These are phyloP conservation scores for Rhodamnia rubescens DNA, from an alignment of 345 rosid genomes.

Conservation along the genomic window DNA sequence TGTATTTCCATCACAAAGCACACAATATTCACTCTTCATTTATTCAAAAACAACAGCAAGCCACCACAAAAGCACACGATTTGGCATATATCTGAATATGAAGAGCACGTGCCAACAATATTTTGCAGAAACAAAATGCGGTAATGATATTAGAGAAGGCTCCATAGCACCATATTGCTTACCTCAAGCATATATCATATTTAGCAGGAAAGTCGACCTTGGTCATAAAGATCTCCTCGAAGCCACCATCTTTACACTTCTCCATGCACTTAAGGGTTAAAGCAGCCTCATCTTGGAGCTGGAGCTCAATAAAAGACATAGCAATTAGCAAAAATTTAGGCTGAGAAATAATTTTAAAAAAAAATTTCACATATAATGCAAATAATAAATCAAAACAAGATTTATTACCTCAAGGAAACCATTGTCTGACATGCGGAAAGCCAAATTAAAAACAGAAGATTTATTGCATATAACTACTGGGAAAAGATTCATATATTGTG, in stretches of 20 bases:
- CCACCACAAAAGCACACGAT: not conserved
- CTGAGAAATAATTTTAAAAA: not conserved
- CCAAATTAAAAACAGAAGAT: slow-evolving; percentile 43
- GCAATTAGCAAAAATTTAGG: not conserved
- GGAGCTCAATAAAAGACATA: slow-evolving; percentile 6
- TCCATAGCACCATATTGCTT: not conserved
- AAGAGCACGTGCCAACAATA: not conserved
- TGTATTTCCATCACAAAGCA: not conserved
- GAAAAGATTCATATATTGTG: slow-evolving; percentile 34
- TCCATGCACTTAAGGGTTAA: slow-evolving; percentile 54
- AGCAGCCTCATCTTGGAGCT: slow-evolving; percentile 82
- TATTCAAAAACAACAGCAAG: not conserved
- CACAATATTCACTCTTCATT: not conserved
- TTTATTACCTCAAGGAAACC: slow-evolving; percentile 58
- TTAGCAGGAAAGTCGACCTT: slow-evolving; percentile 73
- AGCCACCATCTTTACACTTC: slow-evolving; percentile 65
- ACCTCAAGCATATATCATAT: slow-evolving; percentile 78
- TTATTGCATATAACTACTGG: slow-evolving; percentile 60
- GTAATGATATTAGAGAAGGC: not conserved
- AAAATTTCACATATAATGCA: not conserved
- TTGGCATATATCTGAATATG: not conserved
- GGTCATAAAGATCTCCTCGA: slow-evolving; percentile 62
- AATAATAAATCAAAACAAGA: not conserved
- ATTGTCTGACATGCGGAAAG: slow-evolving; percentile 54
- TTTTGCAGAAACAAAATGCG: not conserved